Conservation (phyloP, 2,329 filamentous ascomycete species). For the Shiraia sp. region DNA sequence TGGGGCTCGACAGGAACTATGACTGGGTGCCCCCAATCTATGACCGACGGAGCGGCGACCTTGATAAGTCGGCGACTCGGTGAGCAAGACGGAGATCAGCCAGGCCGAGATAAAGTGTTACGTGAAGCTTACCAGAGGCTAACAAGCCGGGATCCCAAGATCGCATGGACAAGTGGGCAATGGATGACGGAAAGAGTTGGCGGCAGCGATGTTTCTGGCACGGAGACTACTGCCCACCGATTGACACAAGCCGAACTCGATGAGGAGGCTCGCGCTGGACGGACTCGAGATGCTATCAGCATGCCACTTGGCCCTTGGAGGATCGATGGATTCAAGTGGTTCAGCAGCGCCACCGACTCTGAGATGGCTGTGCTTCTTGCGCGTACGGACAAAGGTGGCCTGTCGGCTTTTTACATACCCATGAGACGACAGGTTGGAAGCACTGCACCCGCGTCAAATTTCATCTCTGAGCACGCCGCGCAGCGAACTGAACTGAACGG, state of each 20-base stretch:
- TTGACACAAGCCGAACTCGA: conserved; percentile 24
- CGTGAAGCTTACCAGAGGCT: conserved; percentile 59
- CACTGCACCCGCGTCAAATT: conserved; percentile 1
- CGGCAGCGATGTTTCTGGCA: conserved; percentile 70
- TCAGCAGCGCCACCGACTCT: conserved; percentile 68
- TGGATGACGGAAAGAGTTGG: conserved; percentile 78
- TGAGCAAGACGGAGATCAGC: conserved; percentile 30
- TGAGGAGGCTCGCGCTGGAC: conserved; percentile 23
- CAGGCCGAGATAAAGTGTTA: conserved; percentile 49
- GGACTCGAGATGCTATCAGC: conserved; percentile 31
- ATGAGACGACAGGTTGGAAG: conserved; percentile 51
- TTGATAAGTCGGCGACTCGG: conserved; percentile 24
- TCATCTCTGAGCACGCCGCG: conserved; percentile 16
- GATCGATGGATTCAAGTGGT: conserved; percentile 73
- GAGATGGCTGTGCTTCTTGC: conserved; percentile 68
- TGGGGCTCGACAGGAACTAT: conserved; percentile 64
- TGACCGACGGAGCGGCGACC: conserved; percentile 63
- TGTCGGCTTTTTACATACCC: conserved; percentile 69
- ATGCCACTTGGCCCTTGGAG: conserved; percentile 60
- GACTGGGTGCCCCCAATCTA: conserved; percentile 67
- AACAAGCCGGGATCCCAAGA: conserved; percentile 54
- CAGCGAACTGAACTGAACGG: conserved; percentile 62
- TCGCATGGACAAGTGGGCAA: conserved; percentile 72
- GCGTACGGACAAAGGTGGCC: conserved; percentile 55
- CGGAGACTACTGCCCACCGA: conserved; percentile 63